phyloP scores from a whole-genome alignment of 2,329 filamentous ascomycete genomes.

The Alternaria metachromatica region DNA sequence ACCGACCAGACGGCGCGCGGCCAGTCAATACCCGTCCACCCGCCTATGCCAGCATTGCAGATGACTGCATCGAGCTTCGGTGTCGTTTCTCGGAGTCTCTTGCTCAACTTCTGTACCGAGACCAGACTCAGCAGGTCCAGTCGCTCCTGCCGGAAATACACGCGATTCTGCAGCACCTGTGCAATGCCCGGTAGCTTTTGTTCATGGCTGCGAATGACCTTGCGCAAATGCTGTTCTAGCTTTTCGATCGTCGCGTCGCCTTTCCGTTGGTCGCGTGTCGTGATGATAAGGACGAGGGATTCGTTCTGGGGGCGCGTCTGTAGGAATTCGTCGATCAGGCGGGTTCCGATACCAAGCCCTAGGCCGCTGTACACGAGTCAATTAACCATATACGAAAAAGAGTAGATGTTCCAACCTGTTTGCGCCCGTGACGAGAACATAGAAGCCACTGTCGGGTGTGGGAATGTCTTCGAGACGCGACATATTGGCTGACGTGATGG shows the following conservation, averaged over 20 bases:
- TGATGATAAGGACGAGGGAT: conserved; percentile 80
- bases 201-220: conserved; percentile 50
- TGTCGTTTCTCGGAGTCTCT: conserved; percentile 61
- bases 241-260: conserved; percentile 72
- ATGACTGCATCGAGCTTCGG: conserved; percentile 80
- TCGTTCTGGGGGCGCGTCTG: conserved; percentile 68
- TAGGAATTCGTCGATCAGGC: conserved; percentile 90
- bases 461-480: conserved; percentile 26
- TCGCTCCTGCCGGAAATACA: conserved; percentile 63
- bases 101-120: conserved; percentile 62
- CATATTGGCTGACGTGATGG: conserved; percentile 19
- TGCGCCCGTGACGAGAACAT: conserved; percentile 80
- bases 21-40: conserved; percentile 83
- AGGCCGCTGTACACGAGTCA: conserved; percentile 71
- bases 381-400: conserved; percentile 5
- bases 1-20: conserved; percentile 61
- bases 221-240: conserved; percentile 68
- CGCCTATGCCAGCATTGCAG: conserved; percentile 88
- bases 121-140: conserved; percentile 64
- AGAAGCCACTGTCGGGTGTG: conserved; percentile 47
- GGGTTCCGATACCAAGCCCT: conserved; percentile 81
- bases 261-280: conserved; percentile 78
- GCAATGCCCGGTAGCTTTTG: conserved; percentile 48
- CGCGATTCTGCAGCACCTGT: conserved; percentile 49
- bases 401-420: conserved; percentile 69